Base-by-base conservation (phyloP, 768 basidiomycete species). In the Termitomyces sp. region DNA sequence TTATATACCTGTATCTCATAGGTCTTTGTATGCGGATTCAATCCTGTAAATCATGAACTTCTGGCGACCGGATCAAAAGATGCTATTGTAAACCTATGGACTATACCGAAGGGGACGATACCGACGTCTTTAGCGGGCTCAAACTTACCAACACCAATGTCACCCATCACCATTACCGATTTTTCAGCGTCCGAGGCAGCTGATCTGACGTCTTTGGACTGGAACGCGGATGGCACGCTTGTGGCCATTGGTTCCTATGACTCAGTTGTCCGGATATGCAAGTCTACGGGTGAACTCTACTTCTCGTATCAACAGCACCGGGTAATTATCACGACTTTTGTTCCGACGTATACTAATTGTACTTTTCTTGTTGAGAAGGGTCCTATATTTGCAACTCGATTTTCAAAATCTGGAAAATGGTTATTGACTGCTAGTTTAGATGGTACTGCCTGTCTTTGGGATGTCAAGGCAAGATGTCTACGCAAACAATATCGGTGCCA, bases 11-110 rank as follows among this genome's bases (percentile, higher is more conserved):
- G 22, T n/a, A 39, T 30, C 27, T 46, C 44, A 22, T 48, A 92
- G 90, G 88, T 93, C 7, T 93, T 92, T 56, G 85, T 89, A 6
- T 89, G 89, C 57, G 82, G 87, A 4, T 93, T 89, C 78, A 93
- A 90, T 71, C 90, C 91, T 13, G 76, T 72, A 39, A 74, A 79
- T 36, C 75, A 75, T 33, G 76, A 81, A 41, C 66, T 85, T n/a
- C 72, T 93, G 18, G 88, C 88, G 22, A 85, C 90, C 31, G 91
- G 91, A 57, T 91, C 91, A 42, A 90, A 87, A 69, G 89, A 93
- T 70, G 85, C 87, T 45, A 75, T 84, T 20, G 81, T 91, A 16
- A 82, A 88, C 62, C 73, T 91, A 58, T 93, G 91, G 91, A 77
- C 85, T 60, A 70, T 89, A 56, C 81, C 54, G 9, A 55, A 46